These are phyloP conservation scores for Suillus sp. DNA, from an alignment of 768 basidiomycete species.

Conservation along the genomic window DNA sequence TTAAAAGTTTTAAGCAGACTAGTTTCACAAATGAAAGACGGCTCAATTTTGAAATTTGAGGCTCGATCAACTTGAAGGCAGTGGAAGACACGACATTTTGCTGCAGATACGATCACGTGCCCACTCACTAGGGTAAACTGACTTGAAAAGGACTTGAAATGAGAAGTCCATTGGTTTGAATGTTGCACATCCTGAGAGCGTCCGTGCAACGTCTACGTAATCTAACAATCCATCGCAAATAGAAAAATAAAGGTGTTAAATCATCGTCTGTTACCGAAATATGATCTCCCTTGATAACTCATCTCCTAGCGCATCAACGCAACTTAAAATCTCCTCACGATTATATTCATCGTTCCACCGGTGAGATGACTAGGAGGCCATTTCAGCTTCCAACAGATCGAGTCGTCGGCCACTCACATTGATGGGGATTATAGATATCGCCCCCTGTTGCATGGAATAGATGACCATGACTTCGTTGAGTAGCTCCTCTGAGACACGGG, in stretches of 20 bases:
- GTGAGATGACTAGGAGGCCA: constrained; percentile 21
- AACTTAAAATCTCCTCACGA: constrained; percentile 41
- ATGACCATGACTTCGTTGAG: constrained; percentile 24
- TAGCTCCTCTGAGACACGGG: constrained; percentile 23
- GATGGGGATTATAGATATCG: constrained; percentile 27
- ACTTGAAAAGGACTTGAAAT: neutral
- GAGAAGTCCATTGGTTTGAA: neutral
- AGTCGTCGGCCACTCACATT: constrained; percentile 23
- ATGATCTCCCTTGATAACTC: constrained; percentile 44
- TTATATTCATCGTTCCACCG: constrained; percentile 34
- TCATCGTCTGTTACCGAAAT: constrained; percentile 31
- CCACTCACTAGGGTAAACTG: too few relatives aligned
- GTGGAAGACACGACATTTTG: too few relatives aligned
- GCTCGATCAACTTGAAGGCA: too few relatives aligned
- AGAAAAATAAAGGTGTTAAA: neutral
- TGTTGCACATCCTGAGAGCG: neutral
- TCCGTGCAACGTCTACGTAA: neutral
- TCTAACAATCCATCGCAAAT: neutral
- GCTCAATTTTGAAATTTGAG: too few relatives aligned
- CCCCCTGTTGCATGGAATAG: constrained; percentile 24
- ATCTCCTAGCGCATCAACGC: constrained; percentile 47
- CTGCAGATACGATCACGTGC: neutral
- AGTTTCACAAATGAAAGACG: neutral
- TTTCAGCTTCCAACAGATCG: constrained; percentile 14
- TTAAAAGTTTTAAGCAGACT: neutral